Percentiles rank a stretch among this genome's conserved stretches.
phyloP scores from a whole-genome alignment of 768 basidiomycete genomes.

The Hortiboletus campestris region DNA sequence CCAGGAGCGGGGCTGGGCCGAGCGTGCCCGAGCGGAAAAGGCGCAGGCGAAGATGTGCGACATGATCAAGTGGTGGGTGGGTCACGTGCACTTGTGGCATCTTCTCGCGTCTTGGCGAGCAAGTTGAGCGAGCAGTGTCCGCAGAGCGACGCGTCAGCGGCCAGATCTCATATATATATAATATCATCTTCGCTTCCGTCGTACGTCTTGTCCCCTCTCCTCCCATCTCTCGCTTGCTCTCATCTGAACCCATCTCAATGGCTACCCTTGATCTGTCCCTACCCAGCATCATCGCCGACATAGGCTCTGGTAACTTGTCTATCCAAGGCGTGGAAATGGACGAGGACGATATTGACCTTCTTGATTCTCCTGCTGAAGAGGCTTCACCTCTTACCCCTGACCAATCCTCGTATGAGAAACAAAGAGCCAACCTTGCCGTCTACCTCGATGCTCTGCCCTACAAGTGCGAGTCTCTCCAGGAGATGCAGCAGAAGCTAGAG shows the following conservation, averaged over 20 bases:
- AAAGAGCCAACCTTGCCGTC: conserved; percentile 57
- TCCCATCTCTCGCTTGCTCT: conserved; percentile 14
- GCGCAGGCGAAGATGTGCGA: background rate
- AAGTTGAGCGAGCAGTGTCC: background rate
- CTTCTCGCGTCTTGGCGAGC: background rate
- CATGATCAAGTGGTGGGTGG: conserved; percentile 3
- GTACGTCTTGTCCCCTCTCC: conserved; percentile 27
- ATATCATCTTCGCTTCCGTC: conserved; percentile 1
- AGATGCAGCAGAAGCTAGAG: conserved; percentile 71
- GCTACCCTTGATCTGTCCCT: conserved; percentile 17
- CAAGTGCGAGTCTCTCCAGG: conserved; percentile 63
- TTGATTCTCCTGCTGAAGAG: conserved; percentile 41
- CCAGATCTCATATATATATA: conserved; percentile 11
- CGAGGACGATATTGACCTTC: conserved; percentile 51
- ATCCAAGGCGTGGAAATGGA: conserved; percentile 45
- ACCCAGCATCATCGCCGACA: conserved; percentile 26
- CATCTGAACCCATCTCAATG: conserved; percentile 24
- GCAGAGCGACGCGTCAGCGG: conserved; percentile 30
- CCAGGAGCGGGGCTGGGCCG: conserved; percentile 4
- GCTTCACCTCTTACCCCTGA: conserved; percentile 20
- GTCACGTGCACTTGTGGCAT: conserved; percentile 13
- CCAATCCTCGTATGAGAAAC: conserved; percentile 50
- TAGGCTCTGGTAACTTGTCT: conserved; percentile 23
- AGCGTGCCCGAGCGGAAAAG: background rate
- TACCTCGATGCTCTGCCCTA: conserved; percentile 73